phyloP scores from a whole-genome alignment of 129 eudicot species.

The Tagetes erecta region DNA sequence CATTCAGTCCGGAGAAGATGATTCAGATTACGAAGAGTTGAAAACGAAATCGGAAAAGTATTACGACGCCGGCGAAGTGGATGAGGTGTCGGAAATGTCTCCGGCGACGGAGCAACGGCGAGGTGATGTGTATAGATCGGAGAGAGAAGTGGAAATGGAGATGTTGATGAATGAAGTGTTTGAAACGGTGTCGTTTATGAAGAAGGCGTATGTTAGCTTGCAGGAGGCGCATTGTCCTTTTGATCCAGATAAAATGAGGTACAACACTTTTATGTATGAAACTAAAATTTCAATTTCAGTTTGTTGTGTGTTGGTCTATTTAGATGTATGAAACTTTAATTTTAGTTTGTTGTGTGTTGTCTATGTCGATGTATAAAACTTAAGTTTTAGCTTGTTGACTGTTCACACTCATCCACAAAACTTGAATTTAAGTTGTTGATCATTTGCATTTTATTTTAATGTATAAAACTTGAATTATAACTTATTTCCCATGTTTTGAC shows the following conservation, averaged over 20 bases:
- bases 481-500: too few species aligned
- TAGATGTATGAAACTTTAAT: too few species aligned
- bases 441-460: too few species aligned
- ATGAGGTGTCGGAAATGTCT: slow-evolving; percentile 13
- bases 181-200: slow-evolving; percentile 75
- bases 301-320: too few species aligned
- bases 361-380: too few species aligned
- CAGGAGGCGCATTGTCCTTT: slow-evolving; percentile 89
- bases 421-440: too few species aligned
- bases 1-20: slow-evolving; percentile 26
- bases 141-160: slow-evolving; percentile 44
- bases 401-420: neutral
- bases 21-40: slow-evolving; percentile 28
- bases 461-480: neutral
- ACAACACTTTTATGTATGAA: too few species aligned
- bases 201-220: slow-evolving; percentile 74
- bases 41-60: slow-evolving; percentile 21
- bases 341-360: too few species aligned
- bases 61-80: slow-evolving; percentile 38
- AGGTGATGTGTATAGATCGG: slow-evolving; percentile 17
- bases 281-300: too few species aligned
- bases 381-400: too few species aligned
- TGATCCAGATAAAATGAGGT: slow-evolving; percentile 73
- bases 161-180: slow-evolving; percentile 70
- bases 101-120: neutral